Percentiles rank a stretch among this genome's conserved stretches.
These are phyloP conservation scores for Syzygium grande DNA, from an alignment of 345 rosid species.

Conservation along the genomic window DNA sequence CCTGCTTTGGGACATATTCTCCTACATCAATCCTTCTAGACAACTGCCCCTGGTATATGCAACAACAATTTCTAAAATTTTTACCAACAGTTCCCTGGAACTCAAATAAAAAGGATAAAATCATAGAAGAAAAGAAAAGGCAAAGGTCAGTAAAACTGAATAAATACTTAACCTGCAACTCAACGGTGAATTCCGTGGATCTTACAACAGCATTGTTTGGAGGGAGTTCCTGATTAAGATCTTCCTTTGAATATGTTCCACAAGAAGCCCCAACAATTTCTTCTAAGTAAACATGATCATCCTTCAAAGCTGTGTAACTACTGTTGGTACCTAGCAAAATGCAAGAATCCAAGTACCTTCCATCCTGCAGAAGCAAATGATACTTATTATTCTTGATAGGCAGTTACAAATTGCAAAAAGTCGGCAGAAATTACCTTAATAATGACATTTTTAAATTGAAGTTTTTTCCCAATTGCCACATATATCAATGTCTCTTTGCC, in stretches of 20 bases:
- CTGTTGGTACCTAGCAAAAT: conserved; percentile 71
- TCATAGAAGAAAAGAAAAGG: not conserved
- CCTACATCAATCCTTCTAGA: not conserved
- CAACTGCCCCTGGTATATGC: not conserved
- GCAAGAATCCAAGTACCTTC: conserved; percentile 84
- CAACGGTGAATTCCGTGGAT: conserved; percentile 56
- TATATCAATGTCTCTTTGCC: conserved; percentile 67
- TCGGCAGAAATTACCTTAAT: conserved; percentile 44
- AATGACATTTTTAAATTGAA: conserved; percentile 77
- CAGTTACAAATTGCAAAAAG: not conserved
- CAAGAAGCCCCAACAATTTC: conserved; percentile 33
- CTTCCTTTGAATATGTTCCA: conserved; percentile 25
- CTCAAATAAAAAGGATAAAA: not conserved
- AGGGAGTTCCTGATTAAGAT: conserved; percentile 20
- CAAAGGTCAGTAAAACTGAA: not conserved
- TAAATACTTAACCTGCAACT: conserved; percentile 59
- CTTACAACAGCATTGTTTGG: conserved; percentile 32
- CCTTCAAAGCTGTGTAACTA: conserved; percentile 60
- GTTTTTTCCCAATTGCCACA: conserved; percentile 69
- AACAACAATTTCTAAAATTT: not conserved
- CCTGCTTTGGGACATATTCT: not conserved
- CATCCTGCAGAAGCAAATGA: conserved; percentile 37
- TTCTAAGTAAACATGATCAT: conserved; percentile 61
- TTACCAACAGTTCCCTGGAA: not conserved
- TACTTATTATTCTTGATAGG: not conserved